These are phyloP conservation scores for Astrothelium macrocarpum DNA, from an alignment of 495 filamentous ascomycete species.

Conservation along the genomic window DNA sequence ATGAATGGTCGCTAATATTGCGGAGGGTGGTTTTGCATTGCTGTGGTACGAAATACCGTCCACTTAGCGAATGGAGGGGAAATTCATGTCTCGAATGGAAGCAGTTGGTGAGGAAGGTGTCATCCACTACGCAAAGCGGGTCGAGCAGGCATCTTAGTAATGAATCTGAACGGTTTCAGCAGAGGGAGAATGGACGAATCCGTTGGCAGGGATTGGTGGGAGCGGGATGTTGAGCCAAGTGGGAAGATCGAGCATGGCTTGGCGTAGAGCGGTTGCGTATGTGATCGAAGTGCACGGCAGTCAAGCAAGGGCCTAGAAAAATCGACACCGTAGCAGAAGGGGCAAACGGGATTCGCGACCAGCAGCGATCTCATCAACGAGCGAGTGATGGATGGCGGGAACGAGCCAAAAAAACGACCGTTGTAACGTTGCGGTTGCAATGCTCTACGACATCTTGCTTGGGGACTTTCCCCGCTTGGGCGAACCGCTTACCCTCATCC, in stretches of 20 bases:
- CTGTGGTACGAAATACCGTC: conserved; percentile 19
- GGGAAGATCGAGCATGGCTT: not conserved
- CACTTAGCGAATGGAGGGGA: not conserved
- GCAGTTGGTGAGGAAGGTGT: conserved; percentile 17
- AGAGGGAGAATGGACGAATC: not conserved
- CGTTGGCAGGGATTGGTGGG: not conserved
- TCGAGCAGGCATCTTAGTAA: conserved; percentile 13
- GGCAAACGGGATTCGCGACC: not conserved
- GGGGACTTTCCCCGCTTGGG: conserved; percentile 1
- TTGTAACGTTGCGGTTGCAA: conserved; percentile 7
- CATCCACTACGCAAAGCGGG: conserved; percentile 22
- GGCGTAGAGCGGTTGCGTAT: not conserved
- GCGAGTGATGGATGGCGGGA: not conserved
- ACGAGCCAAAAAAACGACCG: not conserved
- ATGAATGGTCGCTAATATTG: not conserved
- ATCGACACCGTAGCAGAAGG: conserved; percentile 3
- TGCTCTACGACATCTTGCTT: conserved; percentile 2
- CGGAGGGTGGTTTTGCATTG: conserved; percentile 17
- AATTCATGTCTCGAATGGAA: not conserved
- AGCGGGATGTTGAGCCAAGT: not conserved
- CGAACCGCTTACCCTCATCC: not conserved
- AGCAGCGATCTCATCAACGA: not conserved
- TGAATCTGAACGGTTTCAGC: not conserved
- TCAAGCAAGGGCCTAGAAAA: not conserved
- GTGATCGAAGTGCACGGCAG: not conserved